Evolutionary conservation across 768 basidiomycete species (phyloP).

Genomic region (Nidularia pulvinata): DNA sequence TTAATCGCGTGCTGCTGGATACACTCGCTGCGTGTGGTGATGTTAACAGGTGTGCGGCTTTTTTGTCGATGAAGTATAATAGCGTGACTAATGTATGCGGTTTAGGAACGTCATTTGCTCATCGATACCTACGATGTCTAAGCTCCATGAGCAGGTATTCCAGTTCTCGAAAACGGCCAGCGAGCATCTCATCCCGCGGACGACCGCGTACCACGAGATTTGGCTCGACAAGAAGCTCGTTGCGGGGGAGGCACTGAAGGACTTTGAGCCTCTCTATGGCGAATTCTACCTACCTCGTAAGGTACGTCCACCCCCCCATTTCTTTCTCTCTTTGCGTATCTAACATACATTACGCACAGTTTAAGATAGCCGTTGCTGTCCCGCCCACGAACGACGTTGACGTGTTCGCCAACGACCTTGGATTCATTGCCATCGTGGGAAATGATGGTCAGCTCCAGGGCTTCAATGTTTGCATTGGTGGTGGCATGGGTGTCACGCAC

Average conservation of each 20-base stretch:
- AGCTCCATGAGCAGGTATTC: constrained; percentile 80
- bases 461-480: constrained; percentile 94
- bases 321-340: neutral
- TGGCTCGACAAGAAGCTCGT: constrained; percentile 99
- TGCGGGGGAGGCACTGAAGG: constrained; percentile 90
- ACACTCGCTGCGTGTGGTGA: constrained; percentile 99
- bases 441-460: constrained; percentile 77
- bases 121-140: constrained; percentile 88
- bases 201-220: constrained; percentile 97
- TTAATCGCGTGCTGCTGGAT: constrained; percentile 89
- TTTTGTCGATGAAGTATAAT: neutral
- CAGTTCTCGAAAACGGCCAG: constrained; percentile 85
- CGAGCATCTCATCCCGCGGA: constrained; percentile 84
- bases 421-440: constrained; percentile 93
- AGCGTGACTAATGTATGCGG: neutral
- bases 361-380: constrained; percentile 96
- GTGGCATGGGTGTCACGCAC: constrained; percentile 99
- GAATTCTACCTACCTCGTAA: constrained; percentile 97
- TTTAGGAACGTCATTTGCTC: constrained; percentile 88
- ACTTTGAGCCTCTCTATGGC: constrained; percentile 97
- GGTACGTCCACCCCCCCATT: constrained; percentile 36
- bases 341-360: constrained; percentile 43
- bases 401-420: constrained; percentile 93
- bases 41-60: constrained; percentile 74
- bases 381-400: constrained; percentile 98